These are phyloP conservation scores for Lasiodiplodia hormozganensis DNA, from an alignment of 2,329 filamentous ascomycete genomes.

Conservation along the genomic window DNA sequence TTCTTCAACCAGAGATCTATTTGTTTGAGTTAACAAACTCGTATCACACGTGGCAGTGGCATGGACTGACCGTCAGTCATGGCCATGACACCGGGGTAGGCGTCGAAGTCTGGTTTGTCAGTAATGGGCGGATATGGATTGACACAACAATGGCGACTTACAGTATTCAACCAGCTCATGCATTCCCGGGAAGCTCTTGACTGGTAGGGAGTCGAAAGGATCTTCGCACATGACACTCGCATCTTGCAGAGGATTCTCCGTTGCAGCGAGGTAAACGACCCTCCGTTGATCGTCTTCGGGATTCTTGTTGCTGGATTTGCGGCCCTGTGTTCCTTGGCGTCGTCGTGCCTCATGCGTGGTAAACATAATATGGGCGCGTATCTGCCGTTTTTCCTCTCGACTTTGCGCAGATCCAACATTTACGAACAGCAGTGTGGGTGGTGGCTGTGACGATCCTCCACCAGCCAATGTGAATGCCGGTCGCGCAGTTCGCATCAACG, in stretches of 20 bases:
- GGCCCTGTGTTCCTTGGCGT: background rate
- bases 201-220: background rate
- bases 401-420: background rate
- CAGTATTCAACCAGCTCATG: background rate
- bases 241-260: background rate
- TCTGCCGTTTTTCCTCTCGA: background rate
- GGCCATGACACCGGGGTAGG: background rate
- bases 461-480: background rate
- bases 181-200: background rate
- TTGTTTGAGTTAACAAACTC: background rate
- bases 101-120: background rate
- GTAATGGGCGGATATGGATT: background rate
- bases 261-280: background rate
- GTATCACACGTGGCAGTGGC: too few species aligned
- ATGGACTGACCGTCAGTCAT: background rate
- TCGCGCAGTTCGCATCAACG: background rate
- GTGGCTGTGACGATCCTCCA: background rate
- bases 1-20: background rate
- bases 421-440: background rate
- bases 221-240: background rate
- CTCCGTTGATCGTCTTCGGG: background rate
- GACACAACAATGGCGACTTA: background rate
- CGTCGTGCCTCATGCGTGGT: background rate
- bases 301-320: background rate
- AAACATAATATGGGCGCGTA: background rate